Percentiles rank a stretch among this genome's conserved stretches.
These are phyloP conservation scores for Phytophthora podocarpi DNA, from an alignment of 352 stramenopile species.

Conservation along the genomic window DNA sequence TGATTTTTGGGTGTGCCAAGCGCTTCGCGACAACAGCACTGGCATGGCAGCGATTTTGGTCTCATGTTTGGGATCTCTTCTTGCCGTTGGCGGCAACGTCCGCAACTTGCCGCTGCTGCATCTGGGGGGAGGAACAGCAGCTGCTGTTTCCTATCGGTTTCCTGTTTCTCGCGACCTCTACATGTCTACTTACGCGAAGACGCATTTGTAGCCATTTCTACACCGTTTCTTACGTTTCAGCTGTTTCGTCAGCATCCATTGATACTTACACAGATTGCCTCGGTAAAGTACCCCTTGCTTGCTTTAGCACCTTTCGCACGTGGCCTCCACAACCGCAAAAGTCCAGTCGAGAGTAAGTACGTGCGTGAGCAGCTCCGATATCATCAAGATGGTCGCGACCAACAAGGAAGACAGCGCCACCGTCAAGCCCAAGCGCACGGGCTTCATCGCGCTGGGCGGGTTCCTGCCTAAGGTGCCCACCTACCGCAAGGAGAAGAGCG, in stretches of 20 bases:
- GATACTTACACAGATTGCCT: background rate
- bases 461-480: conserved; percentile 67
- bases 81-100: no score
- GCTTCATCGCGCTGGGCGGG: conserved; percentile 50
- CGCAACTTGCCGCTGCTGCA: conserved; percentile 11
- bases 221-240: no score
- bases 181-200: background rate
- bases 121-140: conserved; percentile 2
- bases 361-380: conserved; percentile 10
- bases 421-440: conserved; percentile 52
- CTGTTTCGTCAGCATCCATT: background rate
- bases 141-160: conserved; percentile 16
- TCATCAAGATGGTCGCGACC: conserved; percentile 43
- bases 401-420: conserved; percentile 38
- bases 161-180: background rate
- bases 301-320: no score
- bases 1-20: no score
- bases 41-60: no score
- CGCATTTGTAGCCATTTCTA: background rate
- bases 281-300: background rate
- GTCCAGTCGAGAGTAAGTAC: conserved; percentile 20
- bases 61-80: no score
- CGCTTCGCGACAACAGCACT: no score
- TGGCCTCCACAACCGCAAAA: conserved; percentile 30
- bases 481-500: conserved; percentile 50